These are phyloP conservation scores for Suhomyces canberraensis DNA, from an alignment of 805 yeast species.

Conservation along the genomic window DNA sequence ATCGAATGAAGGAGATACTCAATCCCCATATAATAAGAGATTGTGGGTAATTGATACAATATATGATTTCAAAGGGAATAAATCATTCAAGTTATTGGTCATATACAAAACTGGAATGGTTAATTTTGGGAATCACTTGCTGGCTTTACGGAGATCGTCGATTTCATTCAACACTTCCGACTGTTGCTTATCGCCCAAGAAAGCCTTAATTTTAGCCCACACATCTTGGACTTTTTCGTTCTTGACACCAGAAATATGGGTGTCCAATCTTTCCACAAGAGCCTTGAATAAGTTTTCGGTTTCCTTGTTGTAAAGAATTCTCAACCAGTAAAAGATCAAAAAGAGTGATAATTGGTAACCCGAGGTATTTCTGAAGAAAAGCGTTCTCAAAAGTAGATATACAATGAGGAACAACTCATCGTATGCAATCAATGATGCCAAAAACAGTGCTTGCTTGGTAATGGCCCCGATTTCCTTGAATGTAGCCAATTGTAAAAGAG, in stretches of 20 bases:
- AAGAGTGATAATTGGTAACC: slow-evolving; percentile 65
- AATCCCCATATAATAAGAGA: too few species aligned
- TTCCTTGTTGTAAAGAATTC: slow-evolving; percentile 54
- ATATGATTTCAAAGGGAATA: too few species aligned
- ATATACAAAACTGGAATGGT: too few species aligned
- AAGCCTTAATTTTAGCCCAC: slow-evolving; percentile 34
- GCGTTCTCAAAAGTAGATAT: slow-evolving; percentile 55
- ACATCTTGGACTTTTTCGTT: slow-evolving; percentile 40
- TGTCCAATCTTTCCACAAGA: slow-evolving; percentile 43
- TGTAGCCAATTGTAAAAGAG: slow-evolving; percentile 54
- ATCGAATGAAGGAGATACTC: too few species aligned
- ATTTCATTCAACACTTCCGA: not conserved
- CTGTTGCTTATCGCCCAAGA: slow-evolving; percentile 25
- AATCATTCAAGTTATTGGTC: too few species aligned
- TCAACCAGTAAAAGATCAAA: slow-evolving; percentile 63
- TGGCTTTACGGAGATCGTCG: too few species aligned
- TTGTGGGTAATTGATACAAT: too few species aligned
- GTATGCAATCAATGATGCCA: slow-evolving; percentile 52
- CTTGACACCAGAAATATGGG: slow-evolving; percentile 37
- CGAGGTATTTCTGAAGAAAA: slow-evolving; percentile 61
- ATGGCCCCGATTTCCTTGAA: slow-evolving; percentile 41
- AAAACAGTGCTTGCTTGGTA: slow-evolving; percentile 30
- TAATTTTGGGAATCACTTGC: too few species aligned
- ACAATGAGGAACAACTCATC: slow-evolving; percentile 56
- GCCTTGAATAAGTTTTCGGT: slow-evolving; percentile 44